Evolutionary conservation across 1,139 yeast species (phyloP), one percentile per base, ranked within the genome.

Genomic region (Yamadazyma triangularis): DNA sequence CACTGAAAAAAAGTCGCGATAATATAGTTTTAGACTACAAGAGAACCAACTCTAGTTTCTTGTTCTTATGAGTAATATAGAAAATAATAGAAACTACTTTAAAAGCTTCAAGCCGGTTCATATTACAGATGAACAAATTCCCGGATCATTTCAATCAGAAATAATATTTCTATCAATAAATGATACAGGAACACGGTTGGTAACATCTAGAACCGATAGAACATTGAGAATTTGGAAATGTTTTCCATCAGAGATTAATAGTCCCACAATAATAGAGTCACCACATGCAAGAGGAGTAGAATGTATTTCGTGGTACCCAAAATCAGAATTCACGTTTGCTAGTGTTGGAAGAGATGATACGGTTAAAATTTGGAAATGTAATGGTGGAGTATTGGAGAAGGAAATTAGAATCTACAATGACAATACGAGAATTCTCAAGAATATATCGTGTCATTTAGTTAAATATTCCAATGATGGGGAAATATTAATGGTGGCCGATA

Each of bases 301-400:
- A 28, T 50, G 69, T 11, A 42, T 83, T 2, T 51, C 75, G 2
- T 84, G 91, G 88, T 68, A 77, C 35, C 84, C 88, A 0, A 48
- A 48, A 11, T 63, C 69, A 28, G 74, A 73, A 15, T 61, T 58
- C 26, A 56, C 69, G 15, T 61, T 84, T 38, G 84, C 77, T 1
- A 68, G 84, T 2, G 81, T 75, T 11, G 79, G 81, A 1, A 56
- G 72, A 31, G 85, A 79, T 41, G 53, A 56, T n/a, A 51, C 50
- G 26, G 52, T 83, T 19, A 71, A 68, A 41, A 47, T 78, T 8
- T 83, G 91, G 91, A 71, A 70, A 35, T 66, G 70, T 4, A 32
- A 39, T 13, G 59, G 54, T 21, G 70, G 70, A 5, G 51, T 52
- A 13, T 46, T 60, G 27, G 57, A 73, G 14, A 57, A 60, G 23